Evolutionary conservation across 2,329 filamentous ascomycete species (phyloP).

Genomic region (Cryphonectria radicalis): DNA sequence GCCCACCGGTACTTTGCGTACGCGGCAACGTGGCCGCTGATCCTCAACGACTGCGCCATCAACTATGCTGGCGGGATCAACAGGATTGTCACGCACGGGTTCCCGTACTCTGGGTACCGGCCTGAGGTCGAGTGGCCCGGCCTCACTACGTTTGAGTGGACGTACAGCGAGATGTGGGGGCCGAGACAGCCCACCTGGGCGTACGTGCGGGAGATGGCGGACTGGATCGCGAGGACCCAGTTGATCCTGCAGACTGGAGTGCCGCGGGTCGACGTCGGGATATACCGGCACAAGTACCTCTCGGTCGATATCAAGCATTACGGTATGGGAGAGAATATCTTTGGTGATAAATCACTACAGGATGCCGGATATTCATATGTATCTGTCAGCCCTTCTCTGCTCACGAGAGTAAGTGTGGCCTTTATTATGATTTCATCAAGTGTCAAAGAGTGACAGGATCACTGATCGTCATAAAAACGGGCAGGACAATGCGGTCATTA

Average conservation of each 20-base stretch:
- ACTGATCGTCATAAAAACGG: neutral
- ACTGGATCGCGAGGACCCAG: conserved; percentile 21
- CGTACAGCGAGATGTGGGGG: conserved; percentile 22
- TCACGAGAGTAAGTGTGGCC: conserved; percentile 5
- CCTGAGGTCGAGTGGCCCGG: conserved; percentile 21
- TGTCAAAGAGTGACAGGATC: no score
- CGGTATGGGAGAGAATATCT: conserved; percentile 15
- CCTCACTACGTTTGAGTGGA: conserved; percentile 21
- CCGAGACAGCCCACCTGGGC: conserved; percentile 19
- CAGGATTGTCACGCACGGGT: conserved; percentile 23
- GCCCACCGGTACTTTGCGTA: conserved; percentile 17
- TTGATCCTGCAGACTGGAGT: conserved; percentile 19
- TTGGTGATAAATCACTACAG: conserved; percentile 15
- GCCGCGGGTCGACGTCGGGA: conserved; percentile 14
- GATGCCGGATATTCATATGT: conserved; percentile 18
- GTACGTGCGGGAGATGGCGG: conserved; percentile 18
- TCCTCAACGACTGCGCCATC: conserved; percentile 24
- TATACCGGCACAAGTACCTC: conserved; percentile 24
- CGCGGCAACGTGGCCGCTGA: conserved; percentile 15
- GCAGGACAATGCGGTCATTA: conserved; percentile 17
- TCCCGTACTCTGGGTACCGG: conserved; percentile 17
- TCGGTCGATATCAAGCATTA: conserved; percentile 22
- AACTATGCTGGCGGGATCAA: conserved; percentile 23
- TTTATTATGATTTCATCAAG: no score
- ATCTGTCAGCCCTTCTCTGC: conserved; percentile 17